A percentile compares a stretch with the other conserved stretches of the same genome.
These are phyloP conservation scores for Gigaspora rosea DNA, from an alignment of 192 early-diverging fungal genomes.

Conservation along the genomic window DNA sequence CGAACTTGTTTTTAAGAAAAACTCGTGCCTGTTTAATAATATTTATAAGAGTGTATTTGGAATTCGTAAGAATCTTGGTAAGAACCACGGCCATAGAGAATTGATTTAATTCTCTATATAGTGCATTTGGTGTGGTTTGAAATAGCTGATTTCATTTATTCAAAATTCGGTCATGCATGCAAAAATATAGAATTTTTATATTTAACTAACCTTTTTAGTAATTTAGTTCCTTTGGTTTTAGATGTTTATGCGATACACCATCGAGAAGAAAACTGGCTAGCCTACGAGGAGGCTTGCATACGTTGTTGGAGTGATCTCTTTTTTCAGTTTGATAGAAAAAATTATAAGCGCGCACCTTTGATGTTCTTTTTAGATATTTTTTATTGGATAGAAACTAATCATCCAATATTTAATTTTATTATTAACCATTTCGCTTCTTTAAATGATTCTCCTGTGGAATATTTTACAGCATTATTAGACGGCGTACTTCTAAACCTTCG, in stretches of 20 bases:
- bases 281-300: conserved; percentile 15
- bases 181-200: conserved; percentile 27
- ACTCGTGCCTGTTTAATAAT: not conserved
- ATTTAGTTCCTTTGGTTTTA: conserved; percentile 3
- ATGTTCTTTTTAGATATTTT: conserved; percentile 10
- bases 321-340: too few relatives aligned
- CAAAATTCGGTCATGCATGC: conserved; percentile 12
- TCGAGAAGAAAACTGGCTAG: conserved; percentile 18
- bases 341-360: not conserved
- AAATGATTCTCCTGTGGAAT: too few relatives aligned
- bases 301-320: conserved; percentile 4
- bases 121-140: not conserved
- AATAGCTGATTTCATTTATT: conserved; percentile 17
- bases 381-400: conserved; percentile 1
- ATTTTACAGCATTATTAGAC: too few relatives aligned
- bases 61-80: conserved; percentile 7
- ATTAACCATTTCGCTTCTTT: too few relatives aligned
- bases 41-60: conserved; percentile 3
- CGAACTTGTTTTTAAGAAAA: not conserved
- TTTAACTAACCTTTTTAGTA: conserved; percentile 8
- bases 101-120: conserved; percentile 18
- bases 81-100: conserved; percentile 8
- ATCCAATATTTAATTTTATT: too few relatives aligned
- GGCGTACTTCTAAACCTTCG: too few relatives aligned
- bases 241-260: conserved; percentile 14